A percentile compares a stretch with the other conserved stretches of the same genome.
Conservation (phyloP, 257 asterid species). For the Solanum verrucosum region DNA sequence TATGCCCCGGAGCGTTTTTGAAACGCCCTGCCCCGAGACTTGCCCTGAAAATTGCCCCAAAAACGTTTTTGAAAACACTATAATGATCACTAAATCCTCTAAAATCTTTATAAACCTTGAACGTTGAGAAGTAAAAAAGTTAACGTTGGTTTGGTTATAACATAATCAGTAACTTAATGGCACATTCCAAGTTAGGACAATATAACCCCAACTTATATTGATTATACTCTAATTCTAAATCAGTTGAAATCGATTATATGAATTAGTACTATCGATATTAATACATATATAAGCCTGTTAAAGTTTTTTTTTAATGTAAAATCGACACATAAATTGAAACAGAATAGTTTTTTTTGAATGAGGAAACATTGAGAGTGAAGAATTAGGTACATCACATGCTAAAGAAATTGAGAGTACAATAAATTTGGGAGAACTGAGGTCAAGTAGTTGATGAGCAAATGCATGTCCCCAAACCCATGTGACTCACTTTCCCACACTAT, state of each 20-base stretch:
- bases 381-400: background rate
- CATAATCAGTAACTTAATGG: background rate
- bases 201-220: background rate
- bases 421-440: slow-evolving; percentile 24
- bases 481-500: slow-evolving; percentile 20
- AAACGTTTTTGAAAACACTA: too few species aligned
- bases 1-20: too few species aligned
- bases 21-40: too few species aligned
- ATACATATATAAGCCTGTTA: background rate
- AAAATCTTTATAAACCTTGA: background rate
- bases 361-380: background rate
- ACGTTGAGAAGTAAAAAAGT: background rate
- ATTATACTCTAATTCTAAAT: background rate
- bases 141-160: background rate
- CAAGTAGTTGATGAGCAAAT: slow-evolving; percentile 25
- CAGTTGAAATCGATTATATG: background rate
- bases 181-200: background rate
- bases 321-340: too few species aligned
- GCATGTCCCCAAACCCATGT: slow-evolving; percentile 47
- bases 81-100: background rate
- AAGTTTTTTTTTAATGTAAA: too few species aligned
- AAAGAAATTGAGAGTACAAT: slow-evolving; percentile 2
- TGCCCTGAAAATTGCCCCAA: too few species aligned
- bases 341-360: background rate
- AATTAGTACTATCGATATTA: background rate